Evolutionary conservation across 495 filamentous ascomycete species (phyloP), one percentile per base, ranked within the genome.

Genomic region (Achaetomiella virescens): DNA sequence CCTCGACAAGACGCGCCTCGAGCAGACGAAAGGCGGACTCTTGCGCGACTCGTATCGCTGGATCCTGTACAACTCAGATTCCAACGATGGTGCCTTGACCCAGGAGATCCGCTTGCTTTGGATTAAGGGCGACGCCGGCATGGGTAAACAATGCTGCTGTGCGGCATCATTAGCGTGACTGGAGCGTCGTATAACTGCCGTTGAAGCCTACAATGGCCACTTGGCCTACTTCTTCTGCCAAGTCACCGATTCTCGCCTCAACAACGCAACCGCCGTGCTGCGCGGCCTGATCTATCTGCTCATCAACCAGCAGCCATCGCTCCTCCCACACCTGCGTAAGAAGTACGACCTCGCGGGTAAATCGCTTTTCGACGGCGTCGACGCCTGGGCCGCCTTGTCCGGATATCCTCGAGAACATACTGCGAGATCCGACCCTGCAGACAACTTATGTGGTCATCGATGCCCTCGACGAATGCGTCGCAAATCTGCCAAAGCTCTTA

Each of bases 151-250:
- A 79, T 79, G 75, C 62, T 79, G 0, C 46, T 80, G 14, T 72
- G 61, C 18, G 70, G 71, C 5, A 71, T 77, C 31, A 72, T 75
- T 18, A 54, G 75, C 17, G 62, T 31, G 59, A 25, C 18, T 44
- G 20, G 0, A 18, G 10, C 21, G 9, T 31, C 11, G 44, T 77
- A 11, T 66, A n/a, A n/a, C n/a, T n/a, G n/a, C n/a, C n/a, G n/a
- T n/a, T n/a, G n/a, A n/a, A n/a, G n/a, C n/a, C n/a, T n/a, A n/a
- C n/a, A n/a, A n/a, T n/a, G n/a, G n/a, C n/a, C n/a, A n/a, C n/a
- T n/a, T n/a, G n/a, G n/a, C 65, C 6, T 78, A 69, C 60, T 80
- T 80, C 62, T 77, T 80, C 60, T 79, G 72, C 47, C 70, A 78
- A 57, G 67, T 61, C 36, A 66, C 66, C 38, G 60, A 71, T 46